These are phyloP conservation scores for Fomitopsis schrenkii DNA, from an alignment of 1,284 basidiomycete genomes.

Conservation along the genomic window DNA sequence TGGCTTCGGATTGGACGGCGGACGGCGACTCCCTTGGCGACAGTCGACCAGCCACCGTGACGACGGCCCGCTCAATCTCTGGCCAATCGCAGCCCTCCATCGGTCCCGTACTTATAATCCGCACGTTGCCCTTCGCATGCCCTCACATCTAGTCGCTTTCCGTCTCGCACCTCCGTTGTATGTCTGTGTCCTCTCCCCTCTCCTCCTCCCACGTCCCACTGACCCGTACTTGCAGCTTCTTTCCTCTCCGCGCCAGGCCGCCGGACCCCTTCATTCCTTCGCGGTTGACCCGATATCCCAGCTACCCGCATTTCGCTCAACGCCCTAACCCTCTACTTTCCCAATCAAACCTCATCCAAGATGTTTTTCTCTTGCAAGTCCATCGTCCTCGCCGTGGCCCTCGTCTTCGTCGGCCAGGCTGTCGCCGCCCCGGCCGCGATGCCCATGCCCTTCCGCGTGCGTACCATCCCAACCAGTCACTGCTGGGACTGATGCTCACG, in stretches of 20 bases:
- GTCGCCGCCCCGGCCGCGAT: constrained; percentile 36
- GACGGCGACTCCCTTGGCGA: constrained; percentile 1
- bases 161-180: constrained; percentile 30
- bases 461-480: constrained; percentile 10
- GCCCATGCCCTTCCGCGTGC: constrained; percentile 37
- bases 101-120: not conserved
- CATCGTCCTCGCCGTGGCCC: constrained; percentile 36
- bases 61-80: not conserved
- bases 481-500: not conserved
- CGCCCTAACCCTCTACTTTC: constrained; percentile 18
- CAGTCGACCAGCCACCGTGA: not conserved
- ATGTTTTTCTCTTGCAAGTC: constrained; percentile 43
- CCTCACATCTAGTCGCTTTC: constrained; percentile 14
- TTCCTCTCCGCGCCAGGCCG: constrained; percentile 30
- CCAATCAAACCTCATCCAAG: constrained; percentile 19
- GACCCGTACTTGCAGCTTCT: constrained; percentile 21
- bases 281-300: constrained; percentile 25
- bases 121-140: constrained; percentile 5
- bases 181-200: constrained; percentile 19
- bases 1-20: constrained; percentile 6
- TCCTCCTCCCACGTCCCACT: constrained; percentile 13
- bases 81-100: not conserved
- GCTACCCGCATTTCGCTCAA: constrained; percentile 19
- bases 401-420: constrained; percentile 43
- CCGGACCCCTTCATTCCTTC: constrained; percentile 29